Base-by-base conservation (phyloP, 805 yeast species). In the Ogataea henricii region DNA sequence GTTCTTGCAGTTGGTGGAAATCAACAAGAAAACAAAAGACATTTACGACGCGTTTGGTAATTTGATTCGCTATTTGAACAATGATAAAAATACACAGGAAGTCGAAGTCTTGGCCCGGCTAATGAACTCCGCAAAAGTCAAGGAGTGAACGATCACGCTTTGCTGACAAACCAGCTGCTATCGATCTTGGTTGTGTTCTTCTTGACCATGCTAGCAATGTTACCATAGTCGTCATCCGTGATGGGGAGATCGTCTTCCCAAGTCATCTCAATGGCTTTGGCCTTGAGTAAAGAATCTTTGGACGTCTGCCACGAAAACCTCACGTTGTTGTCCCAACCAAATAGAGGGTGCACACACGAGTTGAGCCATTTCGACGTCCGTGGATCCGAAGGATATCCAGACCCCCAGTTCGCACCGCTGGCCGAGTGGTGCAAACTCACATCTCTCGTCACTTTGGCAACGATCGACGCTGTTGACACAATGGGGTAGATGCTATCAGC, bases 301-400 rank as follows among this genome's bases (percentile, higher is more conserved):
- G 96, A 82, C 0, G 99, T 94, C 58, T 89, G 94, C 99, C 99
- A 94, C 32, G 96, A 89, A 59, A 85, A 94, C 43, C 99, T 70
- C 7, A 85, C 79, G 8, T 87, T 77, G 4, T 47, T 40, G 43
- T 81, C 76, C 98, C 98, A 94, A 0, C 98, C 98, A 67, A 88
- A 88, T 12, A 92, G 71, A 12, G 77, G 77, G 62, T 89, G 88
- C 23, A 87, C 79, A 20, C 75, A 71, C 0, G 66, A 55, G 33
- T 78, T 74, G 34, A 94, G 69, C 96, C 97, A 94, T 30, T 58
- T 58, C n/a, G 78, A 75, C 0, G 99, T 92, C 52, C 81, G 79
- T 2, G 97, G 95, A 66, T 94, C 99, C 3, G 91, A 79, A 0
- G 99, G 98, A 65, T 94, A 94, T 1, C 99, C 99, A 0, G 96